phyloP scores from a whole-genome alignment of 257 asterid genomes.

The Penstemon newberryi region DNA sequence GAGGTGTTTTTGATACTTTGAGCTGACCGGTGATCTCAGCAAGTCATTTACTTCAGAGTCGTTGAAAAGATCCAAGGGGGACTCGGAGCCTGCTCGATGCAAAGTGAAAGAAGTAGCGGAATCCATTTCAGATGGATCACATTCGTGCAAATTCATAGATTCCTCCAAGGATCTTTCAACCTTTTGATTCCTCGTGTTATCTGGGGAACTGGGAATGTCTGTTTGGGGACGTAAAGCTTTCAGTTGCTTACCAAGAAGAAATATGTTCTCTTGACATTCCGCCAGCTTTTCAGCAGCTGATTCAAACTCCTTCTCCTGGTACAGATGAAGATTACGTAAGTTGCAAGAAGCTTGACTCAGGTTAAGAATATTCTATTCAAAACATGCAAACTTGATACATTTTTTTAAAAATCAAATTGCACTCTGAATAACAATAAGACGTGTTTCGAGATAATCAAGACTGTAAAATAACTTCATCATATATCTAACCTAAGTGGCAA shows the following conservation, averaged over 20 bases:
- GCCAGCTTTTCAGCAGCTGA: conserved; percentile 93
- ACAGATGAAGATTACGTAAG: conserved; percentile 4
- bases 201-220: conserved; percentile 42
- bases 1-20: conserved; percentile 51
- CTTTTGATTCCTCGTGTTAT: conserved; percentile 38
- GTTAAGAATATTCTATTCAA: neutral
- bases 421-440: neutral
- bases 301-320: conserved; percentile 78
- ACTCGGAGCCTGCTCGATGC: conserved; percentile 51
- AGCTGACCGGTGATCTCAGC: conserved; percentile 53
- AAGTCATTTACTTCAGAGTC: conserved; percentile 57
- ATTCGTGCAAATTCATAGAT: conserved; percentile 48
- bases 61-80: conserved; percentile 47
- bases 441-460: neutral
- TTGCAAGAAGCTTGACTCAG: neutral
- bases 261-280: conserved; percentile 90
- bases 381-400: neutral
- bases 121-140: conserved; percentile 51
- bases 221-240: conserved; percentile 71
- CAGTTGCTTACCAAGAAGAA: conserved; percentile 84
- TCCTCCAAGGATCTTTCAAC: conserved; percentile 46
- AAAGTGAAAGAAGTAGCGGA: conserved; percentile 36
- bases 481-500: neutral
- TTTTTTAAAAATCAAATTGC: neutral
- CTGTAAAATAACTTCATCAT: neutral